A percentile compares a stretch with the other conserved stretches of the same genome.
These are phyloP conservation scores for Dioszegia hungarica DNA, from an alignment of 768 basidiomycete species.

Conservation along the genomic window DNA sequence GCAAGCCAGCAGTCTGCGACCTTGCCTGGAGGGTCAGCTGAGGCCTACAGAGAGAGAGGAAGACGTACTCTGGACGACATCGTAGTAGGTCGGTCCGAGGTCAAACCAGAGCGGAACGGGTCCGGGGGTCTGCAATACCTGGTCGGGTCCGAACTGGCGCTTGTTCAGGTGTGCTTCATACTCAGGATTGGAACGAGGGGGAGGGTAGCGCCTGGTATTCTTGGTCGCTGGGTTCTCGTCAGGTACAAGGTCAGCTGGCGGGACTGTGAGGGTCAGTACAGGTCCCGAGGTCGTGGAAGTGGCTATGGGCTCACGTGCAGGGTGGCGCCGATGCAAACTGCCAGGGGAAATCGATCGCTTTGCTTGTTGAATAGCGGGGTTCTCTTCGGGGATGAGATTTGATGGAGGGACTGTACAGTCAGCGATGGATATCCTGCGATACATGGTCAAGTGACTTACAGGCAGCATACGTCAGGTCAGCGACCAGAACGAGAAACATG, in stretches of 20 bases:
- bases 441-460: not conserved
- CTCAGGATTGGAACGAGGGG: too few relatives aligned
- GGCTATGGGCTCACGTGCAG: too few relatives aligned
- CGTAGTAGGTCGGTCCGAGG: not conserved
- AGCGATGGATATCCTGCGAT: not conserved
- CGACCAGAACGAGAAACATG: not conserved
- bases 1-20: constrained; percentile 31
- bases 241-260: constrained; percentile 1
- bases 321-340: too few relatives aligned
- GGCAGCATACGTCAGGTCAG: not conserved
- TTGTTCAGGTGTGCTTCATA: not conserved
- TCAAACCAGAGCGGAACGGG: not conserved
- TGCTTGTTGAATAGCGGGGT: not conserved
- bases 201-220: not conserved
- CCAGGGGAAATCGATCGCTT: too few relatives aligned
- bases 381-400: not conserved
- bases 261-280: not conserved
- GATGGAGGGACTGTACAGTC: not conserved
- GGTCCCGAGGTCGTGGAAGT: too few relatives aligned
- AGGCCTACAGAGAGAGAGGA: not conserved
- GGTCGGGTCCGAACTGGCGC: not conserved
- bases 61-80: constrained; percentile 30
- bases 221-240: not conserved
- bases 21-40: constrained; percentile 12
- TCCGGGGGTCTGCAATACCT: not conserved